phyloP scores from a whole-genome alignment of 148 eudicot species.

The Linanthus parryae region DNA sequence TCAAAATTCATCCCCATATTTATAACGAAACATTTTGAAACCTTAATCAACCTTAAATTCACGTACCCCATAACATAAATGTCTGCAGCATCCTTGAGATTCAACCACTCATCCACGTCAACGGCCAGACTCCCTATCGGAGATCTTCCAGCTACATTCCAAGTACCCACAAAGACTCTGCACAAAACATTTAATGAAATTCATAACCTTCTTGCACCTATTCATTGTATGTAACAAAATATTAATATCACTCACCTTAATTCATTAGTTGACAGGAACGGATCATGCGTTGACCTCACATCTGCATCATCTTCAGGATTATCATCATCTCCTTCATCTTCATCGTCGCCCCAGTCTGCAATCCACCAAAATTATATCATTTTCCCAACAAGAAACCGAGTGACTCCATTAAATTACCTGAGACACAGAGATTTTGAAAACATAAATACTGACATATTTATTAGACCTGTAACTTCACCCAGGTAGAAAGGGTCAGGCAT shows the following conservation, averaged over 20 bases:
- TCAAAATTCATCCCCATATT: too few relatives aligned
- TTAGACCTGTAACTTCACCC: slow-evolving; percentile 45
- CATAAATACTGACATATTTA: not conserved
- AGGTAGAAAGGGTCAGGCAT: slow-evolving; percentile 29
- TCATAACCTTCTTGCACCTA: not conserved
- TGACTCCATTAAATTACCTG: not conserved
- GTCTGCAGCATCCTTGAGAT: slow-evolving; percentile 50
- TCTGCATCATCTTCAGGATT: slow-evolving; percentile 20
- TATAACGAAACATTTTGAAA: too few relatives aligned
- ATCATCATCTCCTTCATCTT: slow-evolving; percentile 33
- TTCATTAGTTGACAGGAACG: slow-evolving; percentile 34
- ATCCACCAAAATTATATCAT: not conserved
- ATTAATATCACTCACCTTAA: slow-evolving; percentile 35
- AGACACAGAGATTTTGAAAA: not conserved
- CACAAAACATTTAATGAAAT: not conserved
- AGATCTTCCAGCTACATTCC: slow-evolving; percentile 70
- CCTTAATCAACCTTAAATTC: not conserved
- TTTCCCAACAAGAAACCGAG: not conserved
- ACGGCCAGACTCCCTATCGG: slow-evolving; percentile 46
- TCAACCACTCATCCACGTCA: slow-evolving; percentile 64
- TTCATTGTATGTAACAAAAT: not conserved
- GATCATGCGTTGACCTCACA: slow-evolving; percentile 25
- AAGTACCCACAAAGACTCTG: slow-evolving; percentile 61
- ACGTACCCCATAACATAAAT: slow-evolving; percentile 63
- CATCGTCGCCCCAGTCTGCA: slow-evolving; percentile 44